Evolutionary conservation across 371 early-diverging fungal genomes (phyloP).

Genomic region (Rhizopus stolonifer): DNA sequence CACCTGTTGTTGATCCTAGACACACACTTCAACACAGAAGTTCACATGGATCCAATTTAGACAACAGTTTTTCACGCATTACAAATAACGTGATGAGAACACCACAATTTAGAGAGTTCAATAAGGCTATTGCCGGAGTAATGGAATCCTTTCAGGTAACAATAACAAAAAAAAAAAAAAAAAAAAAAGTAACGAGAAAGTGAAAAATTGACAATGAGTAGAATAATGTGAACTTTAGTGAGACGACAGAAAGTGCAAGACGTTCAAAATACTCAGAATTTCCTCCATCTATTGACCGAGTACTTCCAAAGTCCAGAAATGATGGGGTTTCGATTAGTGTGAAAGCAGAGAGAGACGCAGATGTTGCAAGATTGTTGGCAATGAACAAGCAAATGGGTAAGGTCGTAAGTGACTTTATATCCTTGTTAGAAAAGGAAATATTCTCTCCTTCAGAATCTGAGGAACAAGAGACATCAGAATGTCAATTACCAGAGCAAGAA

Average conservation of each 20-base stretch:
- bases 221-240: constrained; percentile 52
- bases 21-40: constrained; percentile 21
- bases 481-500: neutral
- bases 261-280: constrained; percentile 39
- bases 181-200: no score
- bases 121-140: constrained; percentile 62
- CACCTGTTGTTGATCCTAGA: neutral
- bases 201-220: no score
- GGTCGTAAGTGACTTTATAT: constrained; percentile 54
- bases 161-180: neutral
- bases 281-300: constrained; percentile 35
- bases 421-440: constrained; percentile 52
- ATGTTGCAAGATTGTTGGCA: constrained; percentile 18
- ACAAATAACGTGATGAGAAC: constrained; percentile 61
- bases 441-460: constrained; percentile 23
- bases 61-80: constrained; percentile 32
- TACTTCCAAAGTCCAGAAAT: constrained; percentile 5
- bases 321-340: neutral
- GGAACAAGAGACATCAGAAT: neutral
- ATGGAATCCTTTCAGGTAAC: constrained; percentile 54
- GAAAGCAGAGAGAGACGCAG: neutral
- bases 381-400: constrained; percentile 53
- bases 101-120: constrained; percentile 59
- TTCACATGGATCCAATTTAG: constrained; percentile 27
- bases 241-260: constrained; percentile 29